phyloP scores from a whole-genome alignment of 2,329 filamentous ascomycete genomes.

The Daldinia eschscholtzii region DNA sequence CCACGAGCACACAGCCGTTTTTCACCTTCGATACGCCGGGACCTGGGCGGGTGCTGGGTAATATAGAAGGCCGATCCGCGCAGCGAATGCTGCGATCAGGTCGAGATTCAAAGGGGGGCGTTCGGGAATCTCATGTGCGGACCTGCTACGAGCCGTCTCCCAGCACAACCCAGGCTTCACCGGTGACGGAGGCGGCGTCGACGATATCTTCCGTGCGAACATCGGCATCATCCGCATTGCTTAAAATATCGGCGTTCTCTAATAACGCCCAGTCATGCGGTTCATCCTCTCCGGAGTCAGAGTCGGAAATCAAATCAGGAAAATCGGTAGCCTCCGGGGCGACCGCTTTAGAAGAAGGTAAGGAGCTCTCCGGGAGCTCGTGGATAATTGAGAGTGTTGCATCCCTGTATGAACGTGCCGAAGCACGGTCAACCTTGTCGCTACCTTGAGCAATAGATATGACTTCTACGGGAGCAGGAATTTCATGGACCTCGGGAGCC shows the following conservation, averaged over 20 bases:
- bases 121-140: conserved; percentile 44
- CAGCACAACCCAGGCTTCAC: conserved; percentile 47
- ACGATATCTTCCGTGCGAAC: conserved; percentile 20
- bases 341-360: conserved; percentile 20
- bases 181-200: conserved; percentile 31
- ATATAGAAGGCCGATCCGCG: conserved; percentile 46
- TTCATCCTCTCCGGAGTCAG: conserved; percentile 19
- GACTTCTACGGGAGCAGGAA: conserved; percentile 16
- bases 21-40: conserved; percentile 30
- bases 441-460: background rate
- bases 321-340: conserved; percentile 29
- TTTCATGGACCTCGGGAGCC: conserved; percentile 25
- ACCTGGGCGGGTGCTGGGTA: conserved; percentile 36
- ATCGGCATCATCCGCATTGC: conserved; percentile 22
- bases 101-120: conserved; percentile 44
- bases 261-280: conserved; percentile 43
- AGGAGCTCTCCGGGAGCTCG: conserved; percentile 43
- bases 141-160: conserved; percentile 51
- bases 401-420: conserved; percentile 16
- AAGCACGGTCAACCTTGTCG: background rate
- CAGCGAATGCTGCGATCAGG: conserved; percentile 27
- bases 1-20: conserved; percentile 44
- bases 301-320: conserved; percentile 42
- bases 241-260: conserved; percentile 20
- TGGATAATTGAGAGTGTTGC: conserved; percentile 40